These are phyloP conservation scores for Rhodotorula sp. DNA, from an alignment of 1,284 basidiomycete species.

Conservation along the genomic window DNA sequence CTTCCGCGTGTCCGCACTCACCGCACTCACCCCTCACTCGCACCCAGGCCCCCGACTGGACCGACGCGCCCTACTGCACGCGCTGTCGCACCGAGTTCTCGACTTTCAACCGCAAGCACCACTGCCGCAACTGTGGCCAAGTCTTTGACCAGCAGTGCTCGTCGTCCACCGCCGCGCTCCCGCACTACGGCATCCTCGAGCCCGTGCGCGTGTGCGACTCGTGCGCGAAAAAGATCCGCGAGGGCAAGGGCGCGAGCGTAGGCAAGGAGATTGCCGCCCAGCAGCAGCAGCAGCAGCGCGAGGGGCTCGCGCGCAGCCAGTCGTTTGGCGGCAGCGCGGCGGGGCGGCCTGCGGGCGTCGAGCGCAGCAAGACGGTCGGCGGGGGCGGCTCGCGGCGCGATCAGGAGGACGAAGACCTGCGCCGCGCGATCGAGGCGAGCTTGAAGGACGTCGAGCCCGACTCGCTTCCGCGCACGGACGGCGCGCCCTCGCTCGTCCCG, in stretches of 20 bases:
- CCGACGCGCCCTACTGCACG: slow-evolving; percentile 91
- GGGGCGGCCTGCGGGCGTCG: neutral
- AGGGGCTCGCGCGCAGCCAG: slow-evolving; percentile 14
- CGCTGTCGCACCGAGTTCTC: slow-evolving; percentile 88
- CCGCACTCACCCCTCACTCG: neutral
- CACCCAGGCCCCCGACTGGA: slow-evolving; percentile 77
- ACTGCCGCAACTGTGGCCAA: slow-evolving; percentile 96
- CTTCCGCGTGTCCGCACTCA: neutral
- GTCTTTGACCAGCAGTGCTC: slow-evolving; percentile 96
- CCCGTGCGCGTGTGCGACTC: slow-evolving; percentile 93
- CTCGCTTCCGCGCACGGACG: slow-evolving; percentile 6
- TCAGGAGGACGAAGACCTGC: slow-evolving; percentile 82
- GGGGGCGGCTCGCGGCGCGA: slow-evolving; percentile 37
- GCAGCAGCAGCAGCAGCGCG: slow-evolving; percentile 35
- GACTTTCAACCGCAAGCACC: slow-evolving; percentile 97
- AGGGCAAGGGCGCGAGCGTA: slow-evolving; percentile 28
- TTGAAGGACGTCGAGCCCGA: slow-evolving; percentile 51
- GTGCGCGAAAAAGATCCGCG: slow-evolving; percentile 71
- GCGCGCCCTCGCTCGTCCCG: neutral
- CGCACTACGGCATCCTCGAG: slow-evolving; percentile 91
- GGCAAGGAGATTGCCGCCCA: neutral
- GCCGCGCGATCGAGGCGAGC: slow-evolving; percentile 89
- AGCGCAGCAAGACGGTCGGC: neutral
- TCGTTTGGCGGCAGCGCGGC: neutral
- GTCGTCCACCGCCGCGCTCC: slow-evolving; percentile 77